A percentile compares a stretch with the other conserved stretches of the same genome.
phyloP scores from a whole-genome alignment of 2,329 filamentous ascomycete genomes.

The Fusarium chaquense region DNA sequence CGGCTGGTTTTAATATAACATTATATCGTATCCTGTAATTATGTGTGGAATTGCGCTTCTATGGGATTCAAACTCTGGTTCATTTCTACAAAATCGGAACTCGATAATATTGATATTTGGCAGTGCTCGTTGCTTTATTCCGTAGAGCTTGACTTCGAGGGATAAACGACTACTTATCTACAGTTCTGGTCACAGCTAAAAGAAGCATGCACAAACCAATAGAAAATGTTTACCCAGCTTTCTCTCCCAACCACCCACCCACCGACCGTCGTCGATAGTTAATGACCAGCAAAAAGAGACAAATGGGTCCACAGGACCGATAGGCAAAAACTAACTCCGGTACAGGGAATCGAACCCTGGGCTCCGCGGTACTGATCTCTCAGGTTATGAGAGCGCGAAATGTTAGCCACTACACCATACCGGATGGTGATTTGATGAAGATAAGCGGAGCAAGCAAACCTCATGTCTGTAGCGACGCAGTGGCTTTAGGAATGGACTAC shows the following conservation, averaged over 20 bases:
- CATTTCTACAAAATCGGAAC: neutral
- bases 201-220: neutral
- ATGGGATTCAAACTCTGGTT: neutral
- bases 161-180: neutral
- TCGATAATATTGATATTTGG: neutral
- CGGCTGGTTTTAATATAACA: neutral
- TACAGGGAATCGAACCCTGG: slow-evolving; percentile 49
- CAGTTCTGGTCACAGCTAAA: neutral
- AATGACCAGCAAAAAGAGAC: neutral
- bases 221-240: too few relatives aligned
- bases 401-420: slow-evolving; percentile 54
- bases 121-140: neutral
- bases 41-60: neutral
- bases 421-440: slow-evolving; percentile 34
- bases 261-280: too few relatives aligned
- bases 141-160: neutral
- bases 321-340: slow-evolving; percentile 27
- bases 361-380: slow-evolving; percentile 40
- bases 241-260: too few relatives aligned
- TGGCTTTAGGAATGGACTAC: neutral
- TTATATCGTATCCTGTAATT: neutral
- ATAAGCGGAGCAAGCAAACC: fast-evolving
- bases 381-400: slow-evolving; percentile 50
- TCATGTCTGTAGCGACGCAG: fast-evolving
- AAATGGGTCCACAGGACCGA: too few relatives aligned